Base-by-base conservation (phyloP, 805 yeast genomes). In the Candida takata region DNA sequence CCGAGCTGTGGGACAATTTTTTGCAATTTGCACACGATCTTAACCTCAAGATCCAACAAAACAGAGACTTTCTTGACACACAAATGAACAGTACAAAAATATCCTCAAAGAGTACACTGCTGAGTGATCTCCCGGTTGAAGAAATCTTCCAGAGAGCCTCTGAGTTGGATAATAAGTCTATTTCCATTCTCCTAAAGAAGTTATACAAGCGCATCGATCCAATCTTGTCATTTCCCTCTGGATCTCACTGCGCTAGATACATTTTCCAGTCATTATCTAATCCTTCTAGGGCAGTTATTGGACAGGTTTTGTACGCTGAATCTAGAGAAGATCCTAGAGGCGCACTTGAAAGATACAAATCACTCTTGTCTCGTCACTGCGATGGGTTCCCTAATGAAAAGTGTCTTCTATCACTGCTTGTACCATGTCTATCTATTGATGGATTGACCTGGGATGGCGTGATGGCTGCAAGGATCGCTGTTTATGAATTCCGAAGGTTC, bases 381-480 rank as follows among this genome's bases (percentile, higher is more conserved):
- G 23, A 50, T 43, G 41, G 45, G 34, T n/a, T 33, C 8, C 60
- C 68, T 12, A 51, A 52, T 29, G 52, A 52, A 12, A 39, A 41
- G 20, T 57, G 64, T 1, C 40, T 72, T 3, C 40, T 59, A 3
- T 70, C 78, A 0, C 56, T 81, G 18, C 62, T 81, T 21, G 51
- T 62, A 2, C 77, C 81, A 0, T 66, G 79, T 6, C 50, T 60
- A 43, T 48, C 53, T 25, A 37, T 38, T 9, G 27, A 43, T 2
- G 28, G 40, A 2, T 34, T 68, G 3, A 33, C 57, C 13, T 79
- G 84, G 84, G 74, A 62, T 8, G 57, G 58, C 2, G 34, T 65
- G 27, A 70, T 58, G 35, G 83, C 87, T 0, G 62, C 79, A 1
- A 84, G 79, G 45, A 62, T 76, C 18, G 77, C 83, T 0, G 63